Conservation (phyloP, 352 stramenopile genomes). For the Globisporangium solare region DNA sequence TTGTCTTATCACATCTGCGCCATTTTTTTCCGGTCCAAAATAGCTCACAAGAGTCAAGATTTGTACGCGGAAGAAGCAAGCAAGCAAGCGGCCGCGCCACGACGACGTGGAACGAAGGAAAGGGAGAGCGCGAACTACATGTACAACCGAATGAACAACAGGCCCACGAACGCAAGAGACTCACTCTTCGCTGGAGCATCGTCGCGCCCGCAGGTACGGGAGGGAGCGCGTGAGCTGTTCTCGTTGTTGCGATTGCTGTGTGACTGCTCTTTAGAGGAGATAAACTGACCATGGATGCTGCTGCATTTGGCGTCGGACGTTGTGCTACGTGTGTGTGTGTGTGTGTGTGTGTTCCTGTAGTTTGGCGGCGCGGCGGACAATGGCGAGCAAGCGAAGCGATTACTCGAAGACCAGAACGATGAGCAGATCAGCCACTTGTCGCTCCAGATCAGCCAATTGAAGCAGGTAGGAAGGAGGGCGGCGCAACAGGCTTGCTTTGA, state of each 20-base stretch:
- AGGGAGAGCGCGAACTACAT: conserved; percentile 31
- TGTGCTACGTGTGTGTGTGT: conserved; percentile 5
- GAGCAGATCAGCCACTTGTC: conserved; percentile 86
- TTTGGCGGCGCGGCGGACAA: conserved; percentile 38
- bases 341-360: conserved; percentile 19
- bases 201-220: conserved; percentile 40
- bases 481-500: not conserved
- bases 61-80: not conserved
- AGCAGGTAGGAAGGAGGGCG: conserved; percentile 66
- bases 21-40: not conserved
- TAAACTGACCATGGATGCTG: too few relatives aligned
- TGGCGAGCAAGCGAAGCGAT: conserved; percentile 66
- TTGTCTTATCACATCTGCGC: not conserved
- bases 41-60: not conserved
- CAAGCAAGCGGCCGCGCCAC: conserved; percentile 1
- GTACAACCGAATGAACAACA: conserved; percentile 81
- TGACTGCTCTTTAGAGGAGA: too few relatives aligned
- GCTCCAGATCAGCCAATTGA: conserved; percentile 83
- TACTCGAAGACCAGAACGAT: conserved; percentile 86
- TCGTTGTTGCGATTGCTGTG: too few relatives aligned
- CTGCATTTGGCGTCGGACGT: not conserved
- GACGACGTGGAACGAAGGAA: not conserved
- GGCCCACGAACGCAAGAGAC: conserved; percentile 42
- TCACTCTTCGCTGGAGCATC: conserved; percentile 59
- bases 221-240: too few relatives aligned